A percentile compares a stretch with the other conserved stretches of the same genome.
Evolutionary conservation across 2,329 filamentous ascomycete genomes (phyloP).

Genomic region (Dothideomycetes sp.): DNA sequence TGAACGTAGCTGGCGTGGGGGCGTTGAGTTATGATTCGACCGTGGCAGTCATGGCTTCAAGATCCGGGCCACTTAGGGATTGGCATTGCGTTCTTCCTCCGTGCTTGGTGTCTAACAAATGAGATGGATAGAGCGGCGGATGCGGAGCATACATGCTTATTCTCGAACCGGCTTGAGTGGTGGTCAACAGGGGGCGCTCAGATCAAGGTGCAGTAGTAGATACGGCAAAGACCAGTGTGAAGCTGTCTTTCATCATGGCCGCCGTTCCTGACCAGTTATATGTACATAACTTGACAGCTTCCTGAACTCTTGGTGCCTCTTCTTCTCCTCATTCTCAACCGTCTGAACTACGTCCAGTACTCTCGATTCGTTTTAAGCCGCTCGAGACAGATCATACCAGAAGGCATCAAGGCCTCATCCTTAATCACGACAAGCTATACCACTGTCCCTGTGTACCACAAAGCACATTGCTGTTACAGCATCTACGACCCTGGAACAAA

Average conservation of each 20-base stretch:
- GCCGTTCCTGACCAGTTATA: conserved; percentile 8
- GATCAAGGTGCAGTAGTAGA: conserved; percentile 12
- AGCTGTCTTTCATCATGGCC: conserved; percentile 9
- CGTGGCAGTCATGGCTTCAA: neutral
- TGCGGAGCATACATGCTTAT: conserved; percentile 11
- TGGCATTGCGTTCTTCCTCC: conserved; percentile 4
- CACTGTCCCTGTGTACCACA: too few relatives aligned
- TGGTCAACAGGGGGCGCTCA: conserved; percentile 11
- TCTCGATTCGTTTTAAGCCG: too few relatives aligned
- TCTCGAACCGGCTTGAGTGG: conserved; percentile 8
- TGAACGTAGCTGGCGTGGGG: conserved; percentile 2
- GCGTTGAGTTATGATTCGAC: conserved; percentile 6
- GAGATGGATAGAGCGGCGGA: conserved; percentile 10
- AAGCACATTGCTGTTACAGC: too few relatives aligned
- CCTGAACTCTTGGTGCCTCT: neutral
- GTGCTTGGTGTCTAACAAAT: conserved; percentile 8
- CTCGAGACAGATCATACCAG: too few relatives aligned
- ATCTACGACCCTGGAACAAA: too few relatives aligned
- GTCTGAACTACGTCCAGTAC: too few relatives aligned
- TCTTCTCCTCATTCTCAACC: neutral
- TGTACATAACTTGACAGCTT: conserved; percentile 5
- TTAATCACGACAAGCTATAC: too few relatives aligned
- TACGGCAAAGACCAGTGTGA: conserved; percentile 11
- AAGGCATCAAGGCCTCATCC: too few relatives aligned
- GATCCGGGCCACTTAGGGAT: conserved; percentile 10